These are phyloP conservation scores for Streptanthus diversifolius DNA, from an alignment of 345 rosid species.

Conservation along the genomic window DNA sequence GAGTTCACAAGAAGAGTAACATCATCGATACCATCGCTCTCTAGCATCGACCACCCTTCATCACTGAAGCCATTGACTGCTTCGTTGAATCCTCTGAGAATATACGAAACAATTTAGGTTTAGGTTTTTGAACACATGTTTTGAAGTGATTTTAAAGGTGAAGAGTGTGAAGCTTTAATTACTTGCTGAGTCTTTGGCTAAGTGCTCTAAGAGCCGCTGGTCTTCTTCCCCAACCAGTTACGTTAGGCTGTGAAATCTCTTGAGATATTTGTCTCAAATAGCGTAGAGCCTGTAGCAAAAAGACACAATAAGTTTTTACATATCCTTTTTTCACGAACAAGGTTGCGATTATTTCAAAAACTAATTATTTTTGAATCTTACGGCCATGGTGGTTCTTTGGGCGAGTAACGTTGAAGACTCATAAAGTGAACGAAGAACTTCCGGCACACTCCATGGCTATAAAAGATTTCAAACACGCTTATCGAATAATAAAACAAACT, in stretches of 20 bases:
- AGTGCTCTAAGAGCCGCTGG: conserved; percentile 89
- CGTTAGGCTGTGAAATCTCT: conserved; percentile 88
- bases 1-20: conserved; percentile 87
- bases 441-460: conserved; percentile 97
- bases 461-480: conserved; percentile 3
- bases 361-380: conserved; percentile 33
- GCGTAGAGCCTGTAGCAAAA: conserved; percentile 66
- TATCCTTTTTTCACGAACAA: background rate
- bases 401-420: conserved; percentile 93
- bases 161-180: conserved; percentile 12
- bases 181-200: conserved; percentile 91
- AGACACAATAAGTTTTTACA: background rate
- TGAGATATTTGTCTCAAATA: conserved; percentile 88
- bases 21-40: conserved; percentile 91
- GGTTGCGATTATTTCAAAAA: background rate
- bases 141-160: background rate
- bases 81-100: conserved; percentile 86
- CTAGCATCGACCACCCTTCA: conserved; percentile 93
- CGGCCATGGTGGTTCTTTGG: conserved; percentile 94
- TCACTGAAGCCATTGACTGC: conserved; percentile 91
- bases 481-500: background rate
- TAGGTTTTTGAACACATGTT: background rate
- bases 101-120: background rate
- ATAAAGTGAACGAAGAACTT: conserved; percentile 92
- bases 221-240: conserved; percentile 81